These are phyloP conservation scores for Chlorella sp. DNA, from an alignment of 139 green algal genomes.

Conservation along the genomic window DNA sequence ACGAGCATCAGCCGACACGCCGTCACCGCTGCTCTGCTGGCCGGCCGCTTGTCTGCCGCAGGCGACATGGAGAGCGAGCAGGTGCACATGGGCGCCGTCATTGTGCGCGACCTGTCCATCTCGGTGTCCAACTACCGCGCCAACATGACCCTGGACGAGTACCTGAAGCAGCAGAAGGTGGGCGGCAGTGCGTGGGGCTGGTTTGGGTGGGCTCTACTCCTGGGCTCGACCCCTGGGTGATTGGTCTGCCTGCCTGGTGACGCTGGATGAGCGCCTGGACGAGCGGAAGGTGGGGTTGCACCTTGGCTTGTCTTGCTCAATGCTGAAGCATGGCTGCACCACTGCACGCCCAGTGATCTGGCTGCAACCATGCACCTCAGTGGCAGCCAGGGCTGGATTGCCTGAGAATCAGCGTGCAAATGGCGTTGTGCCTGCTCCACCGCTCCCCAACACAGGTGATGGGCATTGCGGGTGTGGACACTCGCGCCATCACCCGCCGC, in stretches of 20 bases:
- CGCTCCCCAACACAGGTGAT: conserved; percentile 44
- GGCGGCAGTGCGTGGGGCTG: not conserved
- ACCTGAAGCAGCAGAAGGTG: conserved; percentile 77
- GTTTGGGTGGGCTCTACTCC: too few relatives aligned
- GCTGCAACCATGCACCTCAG: too few relatives aligned
- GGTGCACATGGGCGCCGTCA: conserved; percentile 88
- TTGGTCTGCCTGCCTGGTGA: not conserved
- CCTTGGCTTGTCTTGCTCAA: too few relatives aligned
- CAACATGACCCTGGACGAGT: conserved; percentile 87
- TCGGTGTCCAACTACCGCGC: conserved; percentile 97
- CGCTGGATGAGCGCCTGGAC: not conserved
- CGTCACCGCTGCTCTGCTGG: not conserved
- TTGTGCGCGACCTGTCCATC: conserved; percentile 86
- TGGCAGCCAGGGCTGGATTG: too few relatives aligned
- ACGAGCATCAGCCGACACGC: too few relatives aligned
- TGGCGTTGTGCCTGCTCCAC: too few relatives aligned
- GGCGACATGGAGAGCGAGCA: conserved; percentile 91
- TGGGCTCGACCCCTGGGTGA: too few relatives aligned
- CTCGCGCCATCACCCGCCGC: conserved; percentile 89
- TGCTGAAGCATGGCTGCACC: too few relatives aligned
- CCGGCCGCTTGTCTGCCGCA: conserved; percentile 39
- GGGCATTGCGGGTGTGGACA: conserved; percentile 94
- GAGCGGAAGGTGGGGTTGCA: not conserved
- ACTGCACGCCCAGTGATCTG: too few relatives aligned
- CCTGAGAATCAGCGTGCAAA: too few relatives aligned